phyloP scores from a whole-genome alignment of 495 filamentous ascomycete genomes.

The Chaetomidium leptoderma region DNA sequence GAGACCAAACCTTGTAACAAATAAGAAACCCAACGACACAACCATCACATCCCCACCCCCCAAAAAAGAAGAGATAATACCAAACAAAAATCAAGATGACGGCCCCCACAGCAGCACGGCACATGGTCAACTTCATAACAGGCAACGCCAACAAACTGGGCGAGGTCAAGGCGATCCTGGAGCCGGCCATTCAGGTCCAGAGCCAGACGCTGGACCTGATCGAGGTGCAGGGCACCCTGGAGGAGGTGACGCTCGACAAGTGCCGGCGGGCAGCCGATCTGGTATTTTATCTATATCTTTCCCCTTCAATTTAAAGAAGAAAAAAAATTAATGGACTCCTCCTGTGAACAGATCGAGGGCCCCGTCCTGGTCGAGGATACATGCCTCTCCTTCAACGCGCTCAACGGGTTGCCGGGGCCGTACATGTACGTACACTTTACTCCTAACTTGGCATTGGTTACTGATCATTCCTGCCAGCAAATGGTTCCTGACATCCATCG shows the following conservation, averaged over 20 bases:
- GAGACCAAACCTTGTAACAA: background rate
- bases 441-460: background rate
- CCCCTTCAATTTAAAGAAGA: no score
- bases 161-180: slow-evolving; percentile 83
- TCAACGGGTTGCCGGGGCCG: slow-evolving; percentile 86
- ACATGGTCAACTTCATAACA: slow-evolving; percentile 83
- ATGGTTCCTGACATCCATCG: slow-evolving; percentile 81
- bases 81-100: slow-evolving; percentile 9
- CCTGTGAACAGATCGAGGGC: slow-evolving; percentile 68
- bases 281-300: slow-evolving; percentile 50
- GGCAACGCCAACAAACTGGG: slow-evolving; percentile 88
- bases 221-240: slow-evolving; percentile 88
- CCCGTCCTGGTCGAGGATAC: slow-evolving; percentile 96
- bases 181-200: slow-evolving; percentile 63
- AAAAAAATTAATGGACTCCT: no score
- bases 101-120: slow-evolving; percentile 22
- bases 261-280: slow-evolving; percentile 68
- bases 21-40: slow-evolving; percentile 3
- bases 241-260: slow-evolving; percentile 87
- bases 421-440: slow-evolving; percentile 68
- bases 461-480: slow-evolving; percentile 55
- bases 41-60: background rate
- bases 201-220: slow-evolving; percentile 72
- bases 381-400: slow-evolving; percentile 83
- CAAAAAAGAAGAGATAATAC: slow-evolving; percentile 13